A percentile compares a stretch with the other conserved stretches of the same genome.
Evolutionary conservation across 257 asterid genomes (phyloP).

Genomic region (Solanum boliviense): DNA sequence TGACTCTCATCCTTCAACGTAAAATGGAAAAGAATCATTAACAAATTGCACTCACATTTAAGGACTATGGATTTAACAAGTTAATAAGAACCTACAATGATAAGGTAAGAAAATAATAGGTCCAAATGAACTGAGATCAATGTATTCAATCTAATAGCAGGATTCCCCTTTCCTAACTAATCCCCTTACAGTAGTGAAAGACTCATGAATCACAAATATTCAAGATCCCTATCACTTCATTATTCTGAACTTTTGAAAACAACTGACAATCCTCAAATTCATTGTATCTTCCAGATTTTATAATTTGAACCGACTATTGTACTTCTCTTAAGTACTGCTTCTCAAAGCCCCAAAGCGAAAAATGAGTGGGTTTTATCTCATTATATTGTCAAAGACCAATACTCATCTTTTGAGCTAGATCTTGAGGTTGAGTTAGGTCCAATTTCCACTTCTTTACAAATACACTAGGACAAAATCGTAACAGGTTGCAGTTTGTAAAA

Average conservation of each 20-base stretch:
- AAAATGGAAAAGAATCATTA: not conserved
- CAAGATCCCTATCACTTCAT: not conserved
- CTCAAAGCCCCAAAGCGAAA: not conserved
- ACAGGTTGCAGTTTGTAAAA: not conserved
- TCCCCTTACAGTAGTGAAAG: not conserved
- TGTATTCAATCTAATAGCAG: not conserved
- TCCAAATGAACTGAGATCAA: not conserved
- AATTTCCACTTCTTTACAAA: not conserved
- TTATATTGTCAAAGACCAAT: not conserved
- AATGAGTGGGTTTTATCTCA: not conserved
- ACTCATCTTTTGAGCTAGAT: not conserved
- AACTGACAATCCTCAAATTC: not conserved
- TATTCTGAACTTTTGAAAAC: not conserved
- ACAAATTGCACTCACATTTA: not conserved
- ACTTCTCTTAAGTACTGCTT: not conserved
- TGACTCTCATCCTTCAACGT: not conserved
- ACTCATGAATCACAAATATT: not conserved
- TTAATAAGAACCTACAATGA: not conserved
- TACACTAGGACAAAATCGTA: not conserved
- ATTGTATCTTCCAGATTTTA: not conserved
- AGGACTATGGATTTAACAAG: not conserved
- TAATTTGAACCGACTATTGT: not conserved
- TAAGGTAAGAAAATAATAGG: not conserved
- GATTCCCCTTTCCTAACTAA: not conserved
- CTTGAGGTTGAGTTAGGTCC: not conserved